A percentile compares a stretch with the other conserved stretches of the same genome.
phyloP scores from a whole-genome alignment of 257 asterid genomes.

The Galeopsis tetrahit region DNA sequence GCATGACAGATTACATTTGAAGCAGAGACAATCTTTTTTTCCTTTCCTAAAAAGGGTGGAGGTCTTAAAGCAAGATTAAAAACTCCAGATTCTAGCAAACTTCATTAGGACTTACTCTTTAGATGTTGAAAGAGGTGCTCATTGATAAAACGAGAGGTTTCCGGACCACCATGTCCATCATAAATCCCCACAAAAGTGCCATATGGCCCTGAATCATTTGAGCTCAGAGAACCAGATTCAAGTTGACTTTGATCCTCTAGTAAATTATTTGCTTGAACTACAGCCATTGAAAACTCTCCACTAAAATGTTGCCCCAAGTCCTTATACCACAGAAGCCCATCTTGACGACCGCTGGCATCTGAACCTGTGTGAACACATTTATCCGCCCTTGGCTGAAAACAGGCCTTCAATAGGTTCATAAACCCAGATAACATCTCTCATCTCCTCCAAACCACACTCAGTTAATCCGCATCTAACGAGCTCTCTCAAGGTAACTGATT shows the following conservation, averaged over 20 bases:
- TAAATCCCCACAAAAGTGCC: slow-evolving; percentile 90
- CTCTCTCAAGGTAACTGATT: slow-evolving; percentile 30
- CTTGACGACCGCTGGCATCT: slow-evolving; percentile 64
- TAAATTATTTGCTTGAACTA: slow-evolving; percentile 84
- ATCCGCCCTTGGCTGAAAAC: slow-evolving; percentile 69
- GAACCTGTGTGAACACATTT: slow-evolving; percentile 48
- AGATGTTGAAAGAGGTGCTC: slow-evolving; percentile 77
- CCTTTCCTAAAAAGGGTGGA: slow-evolving; percentile 12
- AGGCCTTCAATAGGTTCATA: slow-evolving; percentile 71
- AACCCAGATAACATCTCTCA: slow-evolving; percentile 83
- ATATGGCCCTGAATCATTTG: slow-evolving; percentile 59
- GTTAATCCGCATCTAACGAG: slow-evolving; percentile 43
- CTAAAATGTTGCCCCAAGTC: slow-evolving; percentile 74
- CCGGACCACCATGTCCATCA: slow-evolving; percentile 95
- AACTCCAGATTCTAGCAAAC: slow-evolving; percentile 27
- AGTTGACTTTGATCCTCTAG: slow-evolving; percentile 92
- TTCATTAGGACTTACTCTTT: slow-evolving; percentile 55
- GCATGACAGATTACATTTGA: not conserved
- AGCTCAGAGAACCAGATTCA: slow-evolving; percentile 73
- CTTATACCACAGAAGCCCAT: slow-evolving; percentile 78
- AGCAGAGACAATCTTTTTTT: slow-evolving; percentile 14
- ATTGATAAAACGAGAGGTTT: slow-evolving; percentile 74
- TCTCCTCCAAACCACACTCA: slow-evolving; percentile 62
- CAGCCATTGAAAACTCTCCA: slow-evolving; percentile 91
- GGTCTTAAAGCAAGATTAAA: slow-evolving; percentile 18